Evolutionary conservation across 305 asterid species (phyloP), one percentile per base, ranked within the genome.

Genomic region (Solanum hybrid): DNA sequence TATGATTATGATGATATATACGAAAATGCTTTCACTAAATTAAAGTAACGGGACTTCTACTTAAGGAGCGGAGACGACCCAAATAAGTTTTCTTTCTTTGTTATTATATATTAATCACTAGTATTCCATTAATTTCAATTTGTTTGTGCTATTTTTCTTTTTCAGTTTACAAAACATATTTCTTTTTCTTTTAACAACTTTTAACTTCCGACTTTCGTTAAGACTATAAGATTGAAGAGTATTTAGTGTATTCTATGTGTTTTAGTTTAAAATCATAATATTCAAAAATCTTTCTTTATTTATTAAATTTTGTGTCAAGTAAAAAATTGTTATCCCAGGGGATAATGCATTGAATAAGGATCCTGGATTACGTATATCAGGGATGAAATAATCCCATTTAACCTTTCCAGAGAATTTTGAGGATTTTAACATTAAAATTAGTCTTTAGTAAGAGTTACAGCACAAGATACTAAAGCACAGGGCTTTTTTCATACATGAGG

Each of bases 271-370:
- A 0, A 61, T 8, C 5, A 8, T 20, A 61, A 61, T 61, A 20
- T 61, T 51, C 1, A 51, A 51, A 42, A 42, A 0, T 61, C 2
- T 8, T n/a, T n/a, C 5, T n/a, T 0, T 10, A 9, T n/a, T n/a
- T 67, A 0, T 67, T 10, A 67, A 61, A 61, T 0, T 8, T 61
- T 20, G 12, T 22, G 5, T 61, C 6, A 0, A 8, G 12, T 61
- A 22, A 22, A 61, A 61, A 22, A 0, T 8, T 61, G 26, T 22
- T 61, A 61, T 61, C 26, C 5, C 12, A 61, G 0, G 11, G 2
- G 71, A 8, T 61, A 61, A 61, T 61, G 28, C 12, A 61, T 22
- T 61, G 73, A 61, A 61, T 40, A 28, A 82, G 24, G 18, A 82
- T 14, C 7, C 16, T 1, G 16, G 24, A 28, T 82, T 39, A 0